Base-by-base conservation (phyloP, 257 asterid species). In the Solanum ossicruentum region DNA sequence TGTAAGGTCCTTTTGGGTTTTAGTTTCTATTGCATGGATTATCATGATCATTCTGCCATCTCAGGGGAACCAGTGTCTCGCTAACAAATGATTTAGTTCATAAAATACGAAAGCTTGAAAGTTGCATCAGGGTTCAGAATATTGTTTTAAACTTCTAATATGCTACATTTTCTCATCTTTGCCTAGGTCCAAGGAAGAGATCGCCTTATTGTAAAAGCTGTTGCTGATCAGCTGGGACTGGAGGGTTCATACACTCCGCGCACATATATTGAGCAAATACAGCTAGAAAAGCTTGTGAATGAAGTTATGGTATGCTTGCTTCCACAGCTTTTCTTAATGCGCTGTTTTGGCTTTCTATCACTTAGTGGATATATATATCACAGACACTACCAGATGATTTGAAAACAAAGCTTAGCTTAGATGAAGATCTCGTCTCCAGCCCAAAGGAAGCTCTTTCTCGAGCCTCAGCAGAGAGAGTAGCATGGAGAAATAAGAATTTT, bases 341-440 rank as follows among this genome's bases (percentile, higher is more conserved):
- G 83, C 23, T 72, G 41, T 84, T 70, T 49, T 71, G 82, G 52
- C 28, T 75, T 51, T 45, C 83, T 67, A 49, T 85, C 80, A 88
- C 91, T 80, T 93, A 70, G 16, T 39, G 60, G 82, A 54, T 63
- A 17, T 83, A 84, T 70, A 17, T 84, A 84, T 70, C 81, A 86
- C 94, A 97, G 99, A 95, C 98, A 55, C 84, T 97, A 88, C 99
- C 99, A 21, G 99, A 97, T 84, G 99, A 97, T 89, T 92, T 97
- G 87, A 95, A 86, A 89, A 93, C 93, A 72, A 97, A 95, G 92
- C 93, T 97, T 77, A 95, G 98, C 92, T 87, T 97, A 87, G 99
- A 95, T 49, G 99, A 95, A 73, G 99, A 97, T 81, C 83, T 85
- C 16, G 95, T 87, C 84, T 91, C 98, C 15, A 95, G 99, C 90